These are phyloP conservation scores for Uromyces viciae-fabae DNA, from an alignment of 1,284 basidiomycete genomes.

Conservation along the genomic window DNA sequence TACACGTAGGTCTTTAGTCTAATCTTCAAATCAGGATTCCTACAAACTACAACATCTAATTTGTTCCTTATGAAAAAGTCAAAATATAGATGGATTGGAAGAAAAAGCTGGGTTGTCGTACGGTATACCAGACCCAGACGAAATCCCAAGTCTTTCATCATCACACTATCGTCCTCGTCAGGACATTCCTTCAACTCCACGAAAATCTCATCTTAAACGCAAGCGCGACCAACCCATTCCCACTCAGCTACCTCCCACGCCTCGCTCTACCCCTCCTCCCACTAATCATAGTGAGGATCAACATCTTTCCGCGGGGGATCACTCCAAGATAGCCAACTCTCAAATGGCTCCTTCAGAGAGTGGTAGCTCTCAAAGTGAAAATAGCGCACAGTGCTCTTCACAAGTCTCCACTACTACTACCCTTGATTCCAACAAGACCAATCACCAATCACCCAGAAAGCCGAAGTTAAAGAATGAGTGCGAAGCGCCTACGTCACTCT, in stretches of 20 bases:
- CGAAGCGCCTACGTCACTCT: conserved; percentile 53
- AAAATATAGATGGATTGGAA: conserved; percentile 56
- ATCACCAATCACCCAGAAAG: neutral
- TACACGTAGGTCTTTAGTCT: conserved; percentile 49
- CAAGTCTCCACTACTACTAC: neutral
- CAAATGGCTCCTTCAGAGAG: conserved; percentile 2
- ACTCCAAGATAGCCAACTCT: neutral
- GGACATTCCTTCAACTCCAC: neutral
- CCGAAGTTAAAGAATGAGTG: conserved; percentile 13
- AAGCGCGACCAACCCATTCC: conserved; percentile 30
- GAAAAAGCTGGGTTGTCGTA: conserved; percentile 54
- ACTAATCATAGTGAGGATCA: neutral
- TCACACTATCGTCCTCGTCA: neutral
- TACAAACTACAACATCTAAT: too few relatives aligned
- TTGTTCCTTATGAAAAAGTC: conserved; percentile 35
- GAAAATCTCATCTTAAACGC: conserved; percentile 27
- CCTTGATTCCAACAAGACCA: neutral
- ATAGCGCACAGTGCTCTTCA: conserved; percentile 1
- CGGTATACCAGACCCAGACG: conserved; percentile 50
- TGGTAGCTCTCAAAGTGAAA: conserved; percentile 4
- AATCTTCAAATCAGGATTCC: too few relatives aligned
- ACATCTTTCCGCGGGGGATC: neutral
- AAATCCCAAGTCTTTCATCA: conserved; percentile 2
- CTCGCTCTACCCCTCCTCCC: conserved; percentile 17
- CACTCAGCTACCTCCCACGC: conserved; percentile 25